Conservation (phyloP, 768 basidiomycete species). For the Hericium alpestre region DNA sequence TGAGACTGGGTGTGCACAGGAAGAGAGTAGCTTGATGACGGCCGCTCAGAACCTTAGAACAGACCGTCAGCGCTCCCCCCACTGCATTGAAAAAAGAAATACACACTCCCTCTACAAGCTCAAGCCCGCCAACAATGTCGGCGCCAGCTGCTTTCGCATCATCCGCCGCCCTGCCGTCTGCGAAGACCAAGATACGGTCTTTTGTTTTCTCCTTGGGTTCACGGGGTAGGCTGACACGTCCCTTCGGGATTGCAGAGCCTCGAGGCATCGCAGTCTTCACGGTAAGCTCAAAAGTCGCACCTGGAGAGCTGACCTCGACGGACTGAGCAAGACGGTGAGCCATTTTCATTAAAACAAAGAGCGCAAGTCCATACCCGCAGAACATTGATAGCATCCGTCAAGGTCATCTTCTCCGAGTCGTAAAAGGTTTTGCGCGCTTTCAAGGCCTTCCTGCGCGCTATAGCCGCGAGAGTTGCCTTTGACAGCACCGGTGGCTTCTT, state of each 20-base stretch:
- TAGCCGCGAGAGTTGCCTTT: slow-evolving; percentile 62
- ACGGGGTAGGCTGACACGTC: slow-evolving; percentile 75
- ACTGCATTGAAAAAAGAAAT: background rate
- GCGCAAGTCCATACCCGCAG: slow-evolving; percentile 38
- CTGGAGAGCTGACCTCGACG: slow-evolving; percentile 70
- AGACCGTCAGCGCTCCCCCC: background rate
- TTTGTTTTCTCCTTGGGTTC: slow-evolving; percentile 64
- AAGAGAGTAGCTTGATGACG: slow-evolving; percentile 74
- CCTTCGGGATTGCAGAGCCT: slow-evolving; percentile 78
- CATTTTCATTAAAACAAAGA: too few species aligned
- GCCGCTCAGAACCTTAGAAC: slow-evolving; percentile 55
- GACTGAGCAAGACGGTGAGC: slow-evolving; percentile 36
- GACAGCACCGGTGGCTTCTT: slow-evolving; percentile 52
- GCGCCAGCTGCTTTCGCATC: slow-evolving; percentile 84
- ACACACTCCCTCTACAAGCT: slow-evolving; percentile 78
- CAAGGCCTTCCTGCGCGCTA: slow-evolving; percentile 47
- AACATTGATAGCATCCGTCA: slow-evolving; percentile 56
- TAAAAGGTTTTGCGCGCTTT: slow-evolving; percentile 47
- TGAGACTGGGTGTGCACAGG: slow-evolving; percentile 71
- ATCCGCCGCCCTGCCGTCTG: slow-evolving; percentile 72
- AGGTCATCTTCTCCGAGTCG: slow-evolving; percentile 54
- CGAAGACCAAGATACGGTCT: slow-evolving; percentile 86
- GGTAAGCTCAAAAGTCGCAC: slow-evolving; percentile 68
- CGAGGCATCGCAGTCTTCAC: slow-evolving; percentile 72
- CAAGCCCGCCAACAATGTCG: slow-evolving; percentile 80